Evolutionary conservation across 2,329 filamentous ascomycete species (phyloP), one percentile per base, ranked within the genome.

Genomic region (Hypocreales sp.): DNA sequence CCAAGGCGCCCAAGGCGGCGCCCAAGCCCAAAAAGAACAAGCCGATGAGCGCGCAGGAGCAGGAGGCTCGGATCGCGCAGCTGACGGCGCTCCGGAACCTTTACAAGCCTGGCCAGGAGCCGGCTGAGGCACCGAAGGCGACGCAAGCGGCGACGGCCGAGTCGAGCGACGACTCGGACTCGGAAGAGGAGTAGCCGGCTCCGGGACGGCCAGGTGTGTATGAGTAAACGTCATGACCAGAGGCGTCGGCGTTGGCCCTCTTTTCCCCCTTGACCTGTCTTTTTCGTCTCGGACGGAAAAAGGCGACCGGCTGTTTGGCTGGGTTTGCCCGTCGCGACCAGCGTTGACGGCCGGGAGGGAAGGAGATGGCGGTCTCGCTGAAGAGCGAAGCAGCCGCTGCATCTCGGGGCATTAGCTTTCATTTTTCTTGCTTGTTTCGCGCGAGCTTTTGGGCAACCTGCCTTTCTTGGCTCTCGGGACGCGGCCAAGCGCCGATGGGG

Each of bases 31-130:
- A 73, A 56, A 78, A 78, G 60, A 79, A 80, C 50, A 80, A 80
- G 58, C 75, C 75, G 2, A 80, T 80, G 75, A 74, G 67, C 46
- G 76, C 75, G 36, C 56, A 58, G 14, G 74, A 80, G 48, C 75
- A 80, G 47, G 72, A 79, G 40, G 61, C 64, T 15, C 69, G 67
- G 30, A 78, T 80, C 39, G 59, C 63, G 16, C 58, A 67, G 41
- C 58, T 80, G 25, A 61, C 66, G 38, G 60, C 62, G 32, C 60
- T 71, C 34, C 51, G 68, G 21, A 55, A 55, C 22, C 41, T 56
- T 31, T 58, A 56, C 34, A 50, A 45, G 31, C 40, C 44, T 5
- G 50, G 47, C 16, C 41, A 49, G 19, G 52, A 53, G 22, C 39
- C 44, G 7, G 35, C 35, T 7, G 46, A 54, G 24, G 40, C 28